Percentiles rank a stretch among this genome's conserved stretches.
Conservation (phyloP, 768 basidiomycete genomes). For the Suillus decipiens region DNA sequence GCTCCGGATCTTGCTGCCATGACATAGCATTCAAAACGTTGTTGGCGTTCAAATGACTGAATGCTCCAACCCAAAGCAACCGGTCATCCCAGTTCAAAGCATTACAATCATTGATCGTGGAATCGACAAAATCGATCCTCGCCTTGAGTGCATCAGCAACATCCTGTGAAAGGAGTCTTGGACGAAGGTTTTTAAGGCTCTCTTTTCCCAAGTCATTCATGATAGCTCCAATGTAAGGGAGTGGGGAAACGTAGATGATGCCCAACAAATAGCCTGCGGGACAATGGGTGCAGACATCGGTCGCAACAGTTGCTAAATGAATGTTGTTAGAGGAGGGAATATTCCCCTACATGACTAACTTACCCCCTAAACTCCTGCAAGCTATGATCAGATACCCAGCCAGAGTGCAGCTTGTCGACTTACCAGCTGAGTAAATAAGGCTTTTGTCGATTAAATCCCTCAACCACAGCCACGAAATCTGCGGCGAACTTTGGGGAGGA, state of each 20-base stretch:
- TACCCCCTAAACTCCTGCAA: neutral
- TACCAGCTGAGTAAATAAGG: neutral
- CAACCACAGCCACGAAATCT: neutral
- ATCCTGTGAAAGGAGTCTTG: neutral
- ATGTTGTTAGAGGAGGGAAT: neutral
- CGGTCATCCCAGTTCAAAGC: constrained; percentile 1
- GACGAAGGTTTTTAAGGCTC: neutral
- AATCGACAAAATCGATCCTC: neutral
- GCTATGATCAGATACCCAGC: neutral
- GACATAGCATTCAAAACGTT: no score
- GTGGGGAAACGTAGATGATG: neutral
- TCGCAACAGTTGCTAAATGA: neutral
- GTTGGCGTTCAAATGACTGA: neutral
- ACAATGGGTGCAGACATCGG: neutral
- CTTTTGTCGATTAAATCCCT: neutral
- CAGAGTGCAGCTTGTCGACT: neutral
- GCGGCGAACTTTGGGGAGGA: neutral
- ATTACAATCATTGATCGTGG: neutral
- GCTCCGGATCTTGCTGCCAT: no score
- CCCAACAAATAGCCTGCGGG: neutral
- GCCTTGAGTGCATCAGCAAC: neutral
- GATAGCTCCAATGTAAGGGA: neutral
- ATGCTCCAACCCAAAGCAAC: neutral
- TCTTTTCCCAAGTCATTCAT: neutral
- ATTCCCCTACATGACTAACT: neutral